Percentiles rank a stretch among this genome's conserved stretches.
Conservation (phyloP, 169 alveolate genomes). For the Plasmodium ovale region DNA sequence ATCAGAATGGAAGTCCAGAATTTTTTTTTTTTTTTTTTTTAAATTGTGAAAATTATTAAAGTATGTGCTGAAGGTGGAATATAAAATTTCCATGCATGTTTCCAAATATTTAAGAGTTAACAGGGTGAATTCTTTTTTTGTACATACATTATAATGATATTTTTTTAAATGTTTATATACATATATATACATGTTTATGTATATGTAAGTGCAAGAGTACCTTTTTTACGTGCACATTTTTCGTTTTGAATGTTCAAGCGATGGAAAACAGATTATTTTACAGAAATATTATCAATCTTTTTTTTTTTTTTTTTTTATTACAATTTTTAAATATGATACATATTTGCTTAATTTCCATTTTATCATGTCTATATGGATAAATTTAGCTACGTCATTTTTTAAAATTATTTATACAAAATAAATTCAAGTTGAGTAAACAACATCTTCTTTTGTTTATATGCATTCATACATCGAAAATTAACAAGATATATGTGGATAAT, state of each 20-base stretch:
- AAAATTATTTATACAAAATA: too few species aligned
- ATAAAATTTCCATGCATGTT: neutral
- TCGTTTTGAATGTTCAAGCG: neutral
- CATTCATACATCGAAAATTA: neutral
- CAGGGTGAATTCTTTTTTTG: neutral
- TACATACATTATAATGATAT: neutral
- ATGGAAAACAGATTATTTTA: neutral
- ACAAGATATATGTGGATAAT: neutral
- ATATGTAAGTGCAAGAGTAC: neutral
- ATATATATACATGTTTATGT: neutral
- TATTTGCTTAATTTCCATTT: neutral
- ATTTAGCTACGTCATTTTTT: too few species aligned
- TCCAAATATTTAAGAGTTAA: neutral
- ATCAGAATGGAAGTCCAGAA: neutral
- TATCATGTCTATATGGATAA: neutral
- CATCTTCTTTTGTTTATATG: neutral
- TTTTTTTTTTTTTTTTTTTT: too few species aligned
- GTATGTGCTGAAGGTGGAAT: too few species aligned
- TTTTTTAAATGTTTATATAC: neutral
- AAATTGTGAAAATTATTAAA: neutral
- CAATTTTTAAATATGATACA: too few species aligned
- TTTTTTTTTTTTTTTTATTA: too few species aligned
- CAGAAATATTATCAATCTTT: neutral
- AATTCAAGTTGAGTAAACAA: too few species aligned
- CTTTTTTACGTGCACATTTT: neutral